Percentiles rank a stretch among this genome's conserved stretches.
Evolutionary conservation across 495 filamentous ascomycete genomes (phyloP).

Genomic region (Hapsidospora chrysogenum): DNA sequence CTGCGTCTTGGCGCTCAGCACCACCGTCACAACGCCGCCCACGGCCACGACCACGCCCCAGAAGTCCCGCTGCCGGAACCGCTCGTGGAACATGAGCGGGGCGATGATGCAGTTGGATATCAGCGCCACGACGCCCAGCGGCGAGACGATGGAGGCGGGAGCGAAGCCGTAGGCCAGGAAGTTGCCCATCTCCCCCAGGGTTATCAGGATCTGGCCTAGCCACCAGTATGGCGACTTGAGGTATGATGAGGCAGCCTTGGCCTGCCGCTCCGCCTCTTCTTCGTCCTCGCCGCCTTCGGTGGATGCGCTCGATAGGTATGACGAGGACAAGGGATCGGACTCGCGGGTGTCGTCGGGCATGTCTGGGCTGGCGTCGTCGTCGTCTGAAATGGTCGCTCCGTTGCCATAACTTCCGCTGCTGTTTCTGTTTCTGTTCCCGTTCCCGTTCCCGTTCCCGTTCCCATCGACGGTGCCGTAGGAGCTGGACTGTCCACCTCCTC

Average conservation of each 20-base stretch:
- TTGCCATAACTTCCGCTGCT: neutral
- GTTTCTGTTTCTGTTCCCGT: constrained; percentile 4
- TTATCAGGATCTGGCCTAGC: constrained; percentile 81
- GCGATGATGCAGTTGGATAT: constrained; percentile 95
- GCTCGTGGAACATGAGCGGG: constrained; percentile 79
- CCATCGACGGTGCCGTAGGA: constrained; percentile 17
- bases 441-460: constrained; percentile 10
- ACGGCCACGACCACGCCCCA: constrained; percentile 77
- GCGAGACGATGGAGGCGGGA: constrained; percentile 96
- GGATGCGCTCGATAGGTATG: constrained; percentile 25
- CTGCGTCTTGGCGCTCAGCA: constrained; percentile 75
- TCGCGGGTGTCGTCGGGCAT: constrained; percentile 16
- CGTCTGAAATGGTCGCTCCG: neutral
- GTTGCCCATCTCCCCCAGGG: constrained; percentile 83
- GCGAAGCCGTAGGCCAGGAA: constrained; percentile 97
- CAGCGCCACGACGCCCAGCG: constrained; percentile 83
- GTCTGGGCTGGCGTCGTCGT: constrained; percentile 14
- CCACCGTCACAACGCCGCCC: constrained; percentile 78
- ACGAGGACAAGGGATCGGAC: constrained; percentile 29
- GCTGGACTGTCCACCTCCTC: constrained; percentile 5
- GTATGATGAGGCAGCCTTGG: constrained; percentile 35
- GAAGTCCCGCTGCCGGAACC: constrained; percentile 69
- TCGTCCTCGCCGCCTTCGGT: constrained; percentile 16
- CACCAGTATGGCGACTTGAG: constrained; percentile 91
- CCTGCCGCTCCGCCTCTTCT: constrained; percentile 8